These are phyloP conservation scores for Apiospora arundinis DNA, from an alignment of 2,329 filamentous ascomycete species.

Conservation along the genomic window DNA sequence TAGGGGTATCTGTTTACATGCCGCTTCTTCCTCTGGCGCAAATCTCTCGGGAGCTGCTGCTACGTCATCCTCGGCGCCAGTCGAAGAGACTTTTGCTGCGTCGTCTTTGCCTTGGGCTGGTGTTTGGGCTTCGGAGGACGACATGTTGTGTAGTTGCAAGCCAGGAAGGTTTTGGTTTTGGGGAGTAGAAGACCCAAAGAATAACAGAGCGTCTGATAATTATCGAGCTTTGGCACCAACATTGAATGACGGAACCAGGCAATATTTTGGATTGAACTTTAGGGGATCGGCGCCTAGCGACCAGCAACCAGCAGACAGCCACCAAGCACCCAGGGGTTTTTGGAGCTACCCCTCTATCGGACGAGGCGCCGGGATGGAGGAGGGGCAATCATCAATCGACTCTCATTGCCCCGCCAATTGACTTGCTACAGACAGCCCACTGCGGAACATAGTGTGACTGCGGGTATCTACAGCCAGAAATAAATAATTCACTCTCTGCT, in stretches of 20 bases:
- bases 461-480: background rate
- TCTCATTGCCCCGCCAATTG: conserved; percentile 25
- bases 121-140: conserved; percentile 4
- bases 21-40: conserved; percentile 63
- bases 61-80: conserved; percentile 33
- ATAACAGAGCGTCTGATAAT: background rate
- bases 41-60: conserved; percentile 48
- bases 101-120: background rate
- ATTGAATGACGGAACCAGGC: background rate
- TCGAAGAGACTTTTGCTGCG: background rate
- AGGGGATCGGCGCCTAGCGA: background rate
- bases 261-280: background rate
- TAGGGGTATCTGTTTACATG: conserved; percentile 40
- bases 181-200: background rate
- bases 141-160: background rate
- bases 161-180: background rate
- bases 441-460: background rate
- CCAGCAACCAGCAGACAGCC: background rate
- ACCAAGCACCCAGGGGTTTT: background rate
- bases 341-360: conserved; percentile 15
- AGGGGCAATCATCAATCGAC: background rate
- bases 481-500: background rate
- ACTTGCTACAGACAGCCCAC: conserved; percentile 27
- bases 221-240: background rate
- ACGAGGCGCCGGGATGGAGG: background rate